Base-by-base conservation (phyloP, 768 basidiomycete species). In the Trametes cingulata region DNA sequence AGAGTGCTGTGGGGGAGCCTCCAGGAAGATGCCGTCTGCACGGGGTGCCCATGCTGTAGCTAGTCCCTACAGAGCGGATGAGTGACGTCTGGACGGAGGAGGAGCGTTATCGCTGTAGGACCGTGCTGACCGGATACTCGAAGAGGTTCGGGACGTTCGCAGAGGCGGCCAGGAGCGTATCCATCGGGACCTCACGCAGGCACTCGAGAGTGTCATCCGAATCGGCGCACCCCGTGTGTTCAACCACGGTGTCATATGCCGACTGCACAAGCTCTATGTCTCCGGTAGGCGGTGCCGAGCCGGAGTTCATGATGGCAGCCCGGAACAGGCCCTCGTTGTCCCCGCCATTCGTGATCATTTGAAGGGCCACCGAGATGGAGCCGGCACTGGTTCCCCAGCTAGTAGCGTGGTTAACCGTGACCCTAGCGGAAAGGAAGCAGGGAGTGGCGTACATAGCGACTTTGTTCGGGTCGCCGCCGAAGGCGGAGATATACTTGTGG, bases 21-120 rank as follows among this genome's bases (percentile, higher is more conserved):
- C 75, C 29, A 85, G 54, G 63, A 84, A 79, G 1, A 73, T 65
- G 1, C 80, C 82, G 60, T 85, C 84, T 71, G 52, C 69, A 8
- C 79, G 75, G 33, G 82, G 82, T 3, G 78, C 66, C 80, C 80
- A 85, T 0, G 79, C 73, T 37, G 81, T 68, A 20, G 66, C 69
- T 43, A 81, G 65, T 0, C 80, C 77, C 81, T 82, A 29, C 27
- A 17, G 22, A 27, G 13, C 9, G 6, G 20, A 8, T 7, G n/a
- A n/a, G n/a, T n/a, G n/a, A n/a, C n/a, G n/a, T n/a, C n/a, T n/a
- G n/a, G n/a, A n/a, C n/a, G n/a, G n/a, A n/a, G n/a, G n/a, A n/a
- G n/a, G n/a, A n/a, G n/a, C n/a, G n/a, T n/a, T n/a, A n/a, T n/a
- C n/a, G n/a, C n/a, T n/a, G n/a, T n/a, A n/a, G n/a, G n/a, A n/a